phyloP scores from a whole-genome alignment of 441 rosid genomes.

The Populus hybrid region DNA sequence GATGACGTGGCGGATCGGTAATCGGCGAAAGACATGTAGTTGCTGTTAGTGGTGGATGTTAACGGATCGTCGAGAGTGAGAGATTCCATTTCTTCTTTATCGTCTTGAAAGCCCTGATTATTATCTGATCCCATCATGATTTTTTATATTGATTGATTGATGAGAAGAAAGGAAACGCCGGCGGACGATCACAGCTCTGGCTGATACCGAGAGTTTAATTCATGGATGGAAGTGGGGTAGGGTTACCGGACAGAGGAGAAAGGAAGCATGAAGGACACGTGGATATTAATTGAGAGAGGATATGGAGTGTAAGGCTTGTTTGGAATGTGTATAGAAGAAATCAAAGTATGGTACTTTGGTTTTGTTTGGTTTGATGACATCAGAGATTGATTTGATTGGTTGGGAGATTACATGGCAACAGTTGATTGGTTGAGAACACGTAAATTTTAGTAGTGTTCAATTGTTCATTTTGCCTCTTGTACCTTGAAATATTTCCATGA shows the following conservation, averaged over 20 bases:
- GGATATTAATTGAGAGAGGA: neutral
- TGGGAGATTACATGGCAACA: neutral
- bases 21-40: constrained; percentile 35
- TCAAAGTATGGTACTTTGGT: neutral
- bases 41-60: constrained; percentile 20
- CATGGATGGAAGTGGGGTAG: too few relatives aligned
- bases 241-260: neutral
- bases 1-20: too few relatives aligned
- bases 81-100: constrained; percentile 70
- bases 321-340: neutral
- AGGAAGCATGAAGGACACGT: neutral
- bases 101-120: constrained; percentile 46
- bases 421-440: neutral
- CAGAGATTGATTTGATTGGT: neutral
- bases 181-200: too few relatives aligned
- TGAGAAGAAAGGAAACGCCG: neutral
- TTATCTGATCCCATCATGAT: constrained; percentile 77
- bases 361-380: neutral
- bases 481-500: too few relatives aligned
- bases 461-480: too few relatives aligned
- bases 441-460: too few relatives aligned
- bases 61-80: constrained; percentile 51
- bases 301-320: neutral
- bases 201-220: too few relatives aligned
- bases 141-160: neutral